Evolutionary conservation across 2,329 filamentous ascomycete species (phyloP).

Genomic region (Colletotrichum tanaceti): DNA sequence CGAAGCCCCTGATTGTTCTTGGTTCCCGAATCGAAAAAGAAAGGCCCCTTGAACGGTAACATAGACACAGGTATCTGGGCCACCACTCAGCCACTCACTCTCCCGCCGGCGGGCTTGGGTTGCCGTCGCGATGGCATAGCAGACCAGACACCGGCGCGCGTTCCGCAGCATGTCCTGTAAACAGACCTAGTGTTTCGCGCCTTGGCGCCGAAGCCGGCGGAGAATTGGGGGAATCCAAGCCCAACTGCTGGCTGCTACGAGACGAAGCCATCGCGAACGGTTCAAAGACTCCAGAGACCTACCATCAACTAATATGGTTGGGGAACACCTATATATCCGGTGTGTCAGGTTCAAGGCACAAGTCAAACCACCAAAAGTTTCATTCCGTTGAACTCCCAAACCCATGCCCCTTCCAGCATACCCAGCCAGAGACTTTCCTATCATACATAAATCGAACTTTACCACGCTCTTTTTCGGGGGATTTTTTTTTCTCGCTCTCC

Average conservation of each 20-base stretch:
- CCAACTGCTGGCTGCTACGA: background rate
- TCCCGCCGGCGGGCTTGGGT: slow-evolving; percentile 2
- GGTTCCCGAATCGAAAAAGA: slow-evolving; percentile 16
- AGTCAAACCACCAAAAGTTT: background rate
- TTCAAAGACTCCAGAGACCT: background rate
- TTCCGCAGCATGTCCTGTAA: background rate
- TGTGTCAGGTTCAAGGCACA: background rate
- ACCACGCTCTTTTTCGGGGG: slow-evolving; percentile 4
- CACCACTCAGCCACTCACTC: background rate
- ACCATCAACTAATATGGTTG: background rate
- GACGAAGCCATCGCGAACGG: background rate
- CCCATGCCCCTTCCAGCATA: slow-evolving; percentile 6
- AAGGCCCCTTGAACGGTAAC: slow-evolving; percentile 23
- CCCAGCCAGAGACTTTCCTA: slow-evolving; percentile 20
- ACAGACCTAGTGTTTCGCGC: slow-evolving; percentile 6
- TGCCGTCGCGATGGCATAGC: background rate
- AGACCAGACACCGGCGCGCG: background rate
- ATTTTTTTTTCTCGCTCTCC: slow-evolving; percentile 22
- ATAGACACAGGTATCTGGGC: background rate
- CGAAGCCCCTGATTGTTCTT: background rate
- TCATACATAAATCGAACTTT: slow-evolving; percentile 26
- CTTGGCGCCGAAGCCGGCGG: slow-evolving; percentile 19
- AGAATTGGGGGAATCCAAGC: slow-evolving; percentile 10
- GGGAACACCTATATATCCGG: background rate
- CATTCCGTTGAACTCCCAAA: slow-evolving; percentile 33